Percentiles rank a stretch among this genome's conserved stretches.
Conservation (phyloP, 2,329 filamentous ascomycete genomes). For the Hypoxylon sp. region DNA sequence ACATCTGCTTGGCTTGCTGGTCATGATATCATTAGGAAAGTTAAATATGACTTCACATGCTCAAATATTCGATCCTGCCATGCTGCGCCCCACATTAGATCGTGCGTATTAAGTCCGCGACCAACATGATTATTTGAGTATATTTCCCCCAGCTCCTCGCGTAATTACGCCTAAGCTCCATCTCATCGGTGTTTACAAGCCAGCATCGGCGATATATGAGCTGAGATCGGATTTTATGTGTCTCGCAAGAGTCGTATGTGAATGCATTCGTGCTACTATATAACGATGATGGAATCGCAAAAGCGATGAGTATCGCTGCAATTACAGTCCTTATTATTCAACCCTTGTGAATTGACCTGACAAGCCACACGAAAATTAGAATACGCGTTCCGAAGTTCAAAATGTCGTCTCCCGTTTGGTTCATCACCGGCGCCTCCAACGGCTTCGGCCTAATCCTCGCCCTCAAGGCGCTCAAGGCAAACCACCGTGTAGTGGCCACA, state of each 20-base stretch:
- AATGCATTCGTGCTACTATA: not conserved
- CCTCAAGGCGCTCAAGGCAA: conserved; percentile 51
- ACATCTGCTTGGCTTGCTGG: too few relatives aligned
- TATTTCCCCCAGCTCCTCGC: not conserved
- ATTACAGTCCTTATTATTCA: too few relatives aligned
- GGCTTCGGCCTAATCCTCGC: conserved; percentile 54
- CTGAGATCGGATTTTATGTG: conserved; percentile 18
- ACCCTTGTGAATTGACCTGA: too few relatives aligned
- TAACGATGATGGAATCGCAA: conserved; percentile 1
- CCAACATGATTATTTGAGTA: not conserved
- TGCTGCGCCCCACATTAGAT: conserved; percentile 1
- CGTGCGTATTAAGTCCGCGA: not conserved
- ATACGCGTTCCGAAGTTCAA: conserved; percentile 27
- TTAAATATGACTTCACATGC: not conserved
- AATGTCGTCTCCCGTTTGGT: conserved; percentile 50
- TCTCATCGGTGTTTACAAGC: conserved; percentile 28
- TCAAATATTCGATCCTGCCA: not conserved
- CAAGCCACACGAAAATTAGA: too few relatives aligned
- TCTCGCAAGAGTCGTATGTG: not conserved
- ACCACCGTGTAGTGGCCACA: conserved; percentile 54
- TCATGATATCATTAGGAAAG: too few relatives aligned
- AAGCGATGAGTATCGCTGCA: not conserved
- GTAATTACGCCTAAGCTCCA: conserved; percentile 29
- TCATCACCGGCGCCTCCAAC: conserved; percentile 57
- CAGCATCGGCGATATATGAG: conserved; percentile 39